Conservation (phyloP, 495 filamentous ascomycete species). For the Trichodelitschia bisporula region DNA sequence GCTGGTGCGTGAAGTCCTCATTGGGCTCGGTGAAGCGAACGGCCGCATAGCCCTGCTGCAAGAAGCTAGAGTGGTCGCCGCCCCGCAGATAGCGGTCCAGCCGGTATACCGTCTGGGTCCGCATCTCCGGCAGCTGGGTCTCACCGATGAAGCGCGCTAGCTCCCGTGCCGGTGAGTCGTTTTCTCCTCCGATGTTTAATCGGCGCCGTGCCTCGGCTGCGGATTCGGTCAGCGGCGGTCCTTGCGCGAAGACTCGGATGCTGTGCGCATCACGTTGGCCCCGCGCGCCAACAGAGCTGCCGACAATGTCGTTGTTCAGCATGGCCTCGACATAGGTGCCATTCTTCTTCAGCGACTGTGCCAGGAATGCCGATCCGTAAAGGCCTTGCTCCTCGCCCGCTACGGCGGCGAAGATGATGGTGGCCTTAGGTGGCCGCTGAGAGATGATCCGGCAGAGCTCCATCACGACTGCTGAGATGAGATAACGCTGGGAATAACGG, state of each 20-base stretch:
- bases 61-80: constrained; percentile 28
- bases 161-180: constrained; percentile 26
- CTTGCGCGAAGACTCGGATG: constrained; percentile 25
- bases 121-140: constrained; percentile 15
- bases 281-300: constrained; percentile 19
- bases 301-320: constrained; percentile 28
- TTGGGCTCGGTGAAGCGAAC: constrained; percentile 27
- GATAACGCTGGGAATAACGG: constrained; percentile 1
- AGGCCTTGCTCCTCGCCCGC: constrained; percentile 29
- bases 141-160: constrained; percentile 26
- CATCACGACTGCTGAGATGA: constrained; percentile 15
- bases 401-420: constrained; percentile 26
- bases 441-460: constrained; percentile 25
- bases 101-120: constrained; percentile 22
- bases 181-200: constrained; percentile 24
- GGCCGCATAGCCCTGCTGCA: constrained; percentile 23
- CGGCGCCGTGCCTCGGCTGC: constrained; percentile 10
- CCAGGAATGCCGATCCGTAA: constrained; percentile 22
- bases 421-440: constrained; percentile 18
- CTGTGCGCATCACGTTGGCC: constrained; percentile 19
- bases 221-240: constrained; percentile 17
- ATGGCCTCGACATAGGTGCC: constrained; percentile 23
- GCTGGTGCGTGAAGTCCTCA: constrained; percentile 28
- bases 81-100: constrained; percentile 26
- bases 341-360: constrained; percentile 21